Percentiles rank a stretch among this genome's conserved stretches.
These are phyloP conservation scores for Fonsecaea erecta DNA, from an alignment of 2,329 filamentous ascomycete species.

Conservation along the genomic window DNA sequence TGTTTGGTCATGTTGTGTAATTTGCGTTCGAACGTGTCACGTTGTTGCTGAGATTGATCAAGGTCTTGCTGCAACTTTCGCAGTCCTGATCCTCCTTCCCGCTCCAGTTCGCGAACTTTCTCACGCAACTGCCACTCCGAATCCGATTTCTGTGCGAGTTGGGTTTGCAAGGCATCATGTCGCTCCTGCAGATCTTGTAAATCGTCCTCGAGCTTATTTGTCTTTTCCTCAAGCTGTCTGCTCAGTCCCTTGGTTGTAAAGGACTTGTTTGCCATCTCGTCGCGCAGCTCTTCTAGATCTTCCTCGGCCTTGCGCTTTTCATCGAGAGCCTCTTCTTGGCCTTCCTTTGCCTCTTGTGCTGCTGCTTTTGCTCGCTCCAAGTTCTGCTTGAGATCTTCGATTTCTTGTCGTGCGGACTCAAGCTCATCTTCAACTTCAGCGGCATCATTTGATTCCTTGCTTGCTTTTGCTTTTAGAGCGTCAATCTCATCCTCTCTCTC, in stretches of 20 bases:
- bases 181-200: conserved; percentile 59
- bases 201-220: conserved; percentile 68
- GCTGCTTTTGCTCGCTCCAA: conserved; percentile 47
- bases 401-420: conserved; percentile 50
- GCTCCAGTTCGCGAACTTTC: conserved; percentile 50
- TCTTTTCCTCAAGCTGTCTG: conserved; percentile 74
- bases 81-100: conserved; percentile 46
- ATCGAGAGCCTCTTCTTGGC: conserved; percentile 56
- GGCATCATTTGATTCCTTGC: conserved; percentile 49
- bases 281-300: conserved; percentile 67
- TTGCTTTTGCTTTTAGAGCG: conserved; percentile 59
- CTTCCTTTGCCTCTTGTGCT: conserved; percentile 50
- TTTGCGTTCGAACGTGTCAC: conserved; percentile 52
- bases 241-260: conserved; percentile 74
- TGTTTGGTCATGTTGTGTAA: conserved; percentile 50
- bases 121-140: conserved; percentile 47
- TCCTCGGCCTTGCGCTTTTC: conserved; percentile 57
- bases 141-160: conserved; percentile 51
- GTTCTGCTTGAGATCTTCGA: conserved; percentile 50
- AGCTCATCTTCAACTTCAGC: conserved; percentile 57
- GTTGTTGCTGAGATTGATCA: conserved; percentile 50
- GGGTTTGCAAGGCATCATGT: conserved; percentile 49
- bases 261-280: conserved; percentile 79
- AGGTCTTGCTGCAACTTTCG: conserved; percentile 50
- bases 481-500: conserved; percentile 77